Percentiles rank a stretch among this genome's conserved stretches.
Conservation (phyloP, 108 stramenopile genomes). For the Fragilariopsis cylindrus region DNA sequence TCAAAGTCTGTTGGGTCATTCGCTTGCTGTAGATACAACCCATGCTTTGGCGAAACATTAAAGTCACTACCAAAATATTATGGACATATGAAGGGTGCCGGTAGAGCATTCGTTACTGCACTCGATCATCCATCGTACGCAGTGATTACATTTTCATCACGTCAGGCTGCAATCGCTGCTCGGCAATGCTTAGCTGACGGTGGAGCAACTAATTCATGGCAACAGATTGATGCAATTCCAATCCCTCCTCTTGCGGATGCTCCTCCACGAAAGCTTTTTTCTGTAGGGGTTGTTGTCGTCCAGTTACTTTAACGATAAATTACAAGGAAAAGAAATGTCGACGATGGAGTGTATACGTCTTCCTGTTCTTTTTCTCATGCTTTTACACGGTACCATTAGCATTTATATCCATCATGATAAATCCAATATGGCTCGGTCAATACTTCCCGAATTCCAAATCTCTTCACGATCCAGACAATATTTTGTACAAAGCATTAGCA, state of each 20-base stretch:
- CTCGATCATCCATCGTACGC: conserved; percentile 63
- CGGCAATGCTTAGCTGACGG: conserved; percentile 78
- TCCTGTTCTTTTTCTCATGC: conserved; percentile 55
- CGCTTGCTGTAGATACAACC: background rate
- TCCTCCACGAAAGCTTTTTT: conserved; percentile 63
- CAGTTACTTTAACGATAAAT: conserved; percentile 73
- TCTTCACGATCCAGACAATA: conserved; percentile 16
- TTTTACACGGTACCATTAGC: conserved; percentile 82
- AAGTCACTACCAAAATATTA: conserved; percentile 11
- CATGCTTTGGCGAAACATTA: conserved; percentile 8
- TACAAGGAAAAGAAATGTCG: conserved; percentile 66
- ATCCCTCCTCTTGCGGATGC: conserved; percentile 88
- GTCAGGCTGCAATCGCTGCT: conserved; percentile 85
- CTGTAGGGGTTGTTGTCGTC: conserved; percentile 81
- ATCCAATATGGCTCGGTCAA: conserved; percentile 14
- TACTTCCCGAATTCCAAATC: conserved; percentile 30
- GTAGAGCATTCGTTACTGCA: conserved; percentile 23
- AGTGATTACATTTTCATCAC: conserved; percentile 75
- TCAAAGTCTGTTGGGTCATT: background rate
- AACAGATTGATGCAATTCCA: conserved; percentile 57
- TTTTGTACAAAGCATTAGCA: conserved; percentile 13
- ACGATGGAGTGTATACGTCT: conserved; percentile 32
- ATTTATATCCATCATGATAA: conserved; percentile 21
- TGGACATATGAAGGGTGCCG: conserved; percentile 6
- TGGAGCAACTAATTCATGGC: conserved; percentile 65